Percentiles rank a stretch among this genome's conserved stretches.
Evolutionary conservation across 257 asterid species (phyloP).

Genomic region (Jaltomata sinuosa): DNA sequence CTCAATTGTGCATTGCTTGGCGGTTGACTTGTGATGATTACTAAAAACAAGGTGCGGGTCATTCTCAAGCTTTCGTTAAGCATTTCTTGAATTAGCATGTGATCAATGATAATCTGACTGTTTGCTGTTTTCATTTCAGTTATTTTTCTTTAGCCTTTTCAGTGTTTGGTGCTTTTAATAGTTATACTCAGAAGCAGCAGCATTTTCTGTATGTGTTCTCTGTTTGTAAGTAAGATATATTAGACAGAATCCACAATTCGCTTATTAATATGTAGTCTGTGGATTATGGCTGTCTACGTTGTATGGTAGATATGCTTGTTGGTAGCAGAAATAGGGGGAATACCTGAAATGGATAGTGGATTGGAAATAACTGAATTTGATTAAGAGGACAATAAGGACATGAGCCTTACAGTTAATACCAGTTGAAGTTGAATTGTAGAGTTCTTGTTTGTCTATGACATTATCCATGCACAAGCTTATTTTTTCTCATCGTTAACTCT

Average conservation of each 20-base stretch:
- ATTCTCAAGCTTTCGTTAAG: not conserved
- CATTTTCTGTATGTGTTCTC: not conserved
- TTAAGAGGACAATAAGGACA: not conserved
- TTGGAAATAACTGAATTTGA: not conserved
- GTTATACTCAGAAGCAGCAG: too few species aligned
- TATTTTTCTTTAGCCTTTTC: not conserved
- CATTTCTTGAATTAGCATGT: not conserved
- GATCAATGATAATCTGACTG: not conserved
- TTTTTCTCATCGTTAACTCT: too few species aligned
- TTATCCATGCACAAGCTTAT: too few species aligned
- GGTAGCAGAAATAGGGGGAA: not conserved
- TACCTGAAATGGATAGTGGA: not conserved
- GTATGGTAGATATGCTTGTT: not conserved
- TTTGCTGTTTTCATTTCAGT: not conserved
- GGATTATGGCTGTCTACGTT: not conserved
- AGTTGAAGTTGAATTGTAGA: not conserved
- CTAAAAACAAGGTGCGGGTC: not conserved
- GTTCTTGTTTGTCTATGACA: too few species aligned
- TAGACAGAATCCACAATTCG: not conserved
- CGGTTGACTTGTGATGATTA: slow-evolving; percentile 45
- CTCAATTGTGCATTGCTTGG: slow-evolving; percentile 73
- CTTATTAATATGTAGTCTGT: not conserved
- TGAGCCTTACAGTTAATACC: not conserved
- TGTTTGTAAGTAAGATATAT: not conserved
- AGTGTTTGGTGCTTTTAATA: not conserved